A percentile compares a stretch with the other conserved stretches of the same genome.
Evolutionary conservation across 345 rosid species (phyloP).

Genomic region (Acer negundo): DNA sequence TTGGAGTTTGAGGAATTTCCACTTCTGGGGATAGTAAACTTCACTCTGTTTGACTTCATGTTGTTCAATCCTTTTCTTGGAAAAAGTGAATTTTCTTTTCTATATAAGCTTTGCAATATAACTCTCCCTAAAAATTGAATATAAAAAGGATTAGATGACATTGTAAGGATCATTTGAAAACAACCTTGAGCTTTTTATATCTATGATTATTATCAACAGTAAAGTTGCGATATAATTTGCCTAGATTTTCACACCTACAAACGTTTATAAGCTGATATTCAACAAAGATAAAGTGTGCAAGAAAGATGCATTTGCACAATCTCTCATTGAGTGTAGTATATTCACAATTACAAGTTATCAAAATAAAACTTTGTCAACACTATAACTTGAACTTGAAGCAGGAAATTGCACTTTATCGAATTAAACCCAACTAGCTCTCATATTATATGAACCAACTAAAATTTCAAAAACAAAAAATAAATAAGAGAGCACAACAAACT

Average conservation of each 20-base stretch:
- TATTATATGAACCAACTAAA: not conserved
- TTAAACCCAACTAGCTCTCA: not conserved
- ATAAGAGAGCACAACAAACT: not conserved
- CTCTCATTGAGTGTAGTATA: not conserved
- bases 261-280: not conserved
- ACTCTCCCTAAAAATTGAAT: slow-evolving; percentile 35
- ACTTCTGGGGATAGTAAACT: slow-evolving; percentile 34
- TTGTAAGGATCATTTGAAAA: not conserved
- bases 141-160: slow-evolving; percentile 4
- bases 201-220: not conserved
- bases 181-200: not conserved
- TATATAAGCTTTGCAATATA: slow-evolving; percentile 19
- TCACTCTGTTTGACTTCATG: slow-evolving; percentile 30
- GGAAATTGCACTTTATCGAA: too few species aligned
- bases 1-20: slow-evolving; percentile 44
- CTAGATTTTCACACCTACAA: not conserved
- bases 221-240: not conserved
- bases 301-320: not conserved
- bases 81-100: slow-evolving; percentile 19
- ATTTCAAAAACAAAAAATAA: not conserved
- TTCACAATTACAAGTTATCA: not conserved
- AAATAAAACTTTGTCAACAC: not conserved
- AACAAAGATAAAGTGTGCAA: not conserved
- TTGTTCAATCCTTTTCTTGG: slow-evolving; percentile 21
- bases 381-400: slow-evolving; percentile 9